Evolutionary conservation across 1,284 basidiomycete genomes (phyloP).

Genomic region (Cryptococcus neoformans): DNA sequence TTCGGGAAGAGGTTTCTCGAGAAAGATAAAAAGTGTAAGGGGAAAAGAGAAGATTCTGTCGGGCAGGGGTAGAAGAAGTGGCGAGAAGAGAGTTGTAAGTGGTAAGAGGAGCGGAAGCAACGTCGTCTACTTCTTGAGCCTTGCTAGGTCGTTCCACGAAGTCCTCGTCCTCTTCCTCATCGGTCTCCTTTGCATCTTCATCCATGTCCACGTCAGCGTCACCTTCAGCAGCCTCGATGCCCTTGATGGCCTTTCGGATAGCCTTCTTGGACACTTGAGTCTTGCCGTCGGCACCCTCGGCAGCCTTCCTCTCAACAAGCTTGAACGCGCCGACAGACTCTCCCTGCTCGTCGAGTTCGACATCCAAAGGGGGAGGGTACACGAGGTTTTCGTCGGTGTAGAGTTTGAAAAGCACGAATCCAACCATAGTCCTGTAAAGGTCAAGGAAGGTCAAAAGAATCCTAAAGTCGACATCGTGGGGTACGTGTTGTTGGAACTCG

Average conservation of each 20-base stretch:
- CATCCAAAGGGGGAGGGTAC: slow-evolving; percentile 90
- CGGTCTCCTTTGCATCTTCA: slow-evolving; percentile 44
- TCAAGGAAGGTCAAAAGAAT: slow-evolving; percentile 99
- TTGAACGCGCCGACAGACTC: slow-evolving; percentile 88
- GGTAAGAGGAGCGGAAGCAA: slow-evolving; percentile 59
- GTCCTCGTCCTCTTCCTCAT: slow-evolving; percentile 55
- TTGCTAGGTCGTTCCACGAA: slow-evolving; percentile 59
- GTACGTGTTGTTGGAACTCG: slow-evolving; percentile 95
- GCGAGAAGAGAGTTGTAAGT: slow-evolving; percentile 69
- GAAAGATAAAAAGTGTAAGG: slow-evolving; percentile 94
- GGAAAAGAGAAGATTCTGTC: slow-evolving; percentile 64
- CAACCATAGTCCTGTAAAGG: slow-evolving; percentile 93
- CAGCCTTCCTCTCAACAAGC: slow-evolving; percentile 62
- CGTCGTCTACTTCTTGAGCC: slow-evolving; percentile 52
- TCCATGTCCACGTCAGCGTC: slow-evolving; percentile 41
- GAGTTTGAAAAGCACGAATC: slow-evolving; percentile 96
- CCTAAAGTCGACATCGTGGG: slow-evolving; percentile 92
- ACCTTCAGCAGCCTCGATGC: slow-evolving; percentile 40
- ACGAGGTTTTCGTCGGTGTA: slow-evolving; percentile 92
- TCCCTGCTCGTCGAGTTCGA: slow-evolving; percentile 76
- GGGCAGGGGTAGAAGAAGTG: slow-evolving; percentile 53
- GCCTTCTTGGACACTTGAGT: slow-evolving; percentile 42
- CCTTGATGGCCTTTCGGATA: slow-evolving; percentile 55
- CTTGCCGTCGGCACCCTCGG: slow-evolving; percentile 31
- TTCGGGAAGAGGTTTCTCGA: slow-evolving; percentile 83